These are phyloP conservation scores for Kandelia obovata DNA, from an alignment of 345 rosid species.

Conservation along the genomic window DNA sequence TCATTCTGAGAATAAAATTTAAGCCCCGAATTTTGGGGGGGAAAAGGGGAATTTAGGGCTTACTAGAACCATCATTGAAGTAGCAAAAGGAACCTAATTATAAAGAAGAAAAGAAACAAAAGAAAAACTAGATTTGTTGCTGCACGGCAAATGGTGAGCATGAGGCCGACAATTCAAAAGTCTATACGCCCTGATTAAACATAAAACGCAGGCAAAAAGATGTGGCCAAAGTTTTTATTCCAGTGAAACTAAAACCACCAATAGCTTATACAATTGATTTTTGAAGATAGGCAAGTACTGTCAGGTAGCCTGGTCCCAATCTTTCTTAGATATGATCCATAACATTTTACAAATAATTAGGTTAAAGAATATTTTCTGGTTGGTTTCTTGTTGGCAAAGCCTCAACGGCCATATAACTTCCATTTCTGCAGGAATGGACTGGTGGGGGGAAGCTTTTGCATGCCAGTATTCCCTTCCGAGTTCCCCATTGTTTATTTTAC, in stretches of 20 bases:
- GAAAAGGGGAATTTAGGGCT: conserved; percentile 10
- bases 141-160: conserved; percentile 31
- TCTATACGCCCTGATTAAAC: conserved; percentile 4
- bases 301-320: not conserved
- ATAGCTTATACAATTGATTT: not conserved
- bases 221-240: not conserved
- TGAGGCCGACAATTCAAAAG: conserved; percentile 32
- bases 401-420: conserved; percentile 8
- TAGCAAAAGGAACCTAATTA: not conserved
- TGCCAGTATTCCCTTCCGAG: not conserved
- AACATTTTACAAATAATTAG: not conserved
- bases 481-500: not conserved
- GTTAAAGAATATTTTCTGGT: conserved; percentile 22
- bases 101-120: not conserved
- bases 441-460: not conserved
- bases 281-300: no score
- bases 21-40: not conserved
- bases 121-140: conserved; percentile 7
- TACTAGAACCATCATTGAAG: conserved; percentile 14
- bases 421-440: conserved; percentile 1
- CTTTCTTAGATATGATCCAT: not conserved
- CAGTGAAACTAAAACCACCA: not conserved
- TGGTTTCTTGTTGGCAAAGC: conserved; percentile 13
- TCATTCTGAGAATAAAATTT: not conserved
- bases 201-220: conserved; percentile 7